Evolutionary conservation across 2,329 filamentous ascomycete genomes (phyloP).

Genomic region (Bipolaris zeicola): DNA sequence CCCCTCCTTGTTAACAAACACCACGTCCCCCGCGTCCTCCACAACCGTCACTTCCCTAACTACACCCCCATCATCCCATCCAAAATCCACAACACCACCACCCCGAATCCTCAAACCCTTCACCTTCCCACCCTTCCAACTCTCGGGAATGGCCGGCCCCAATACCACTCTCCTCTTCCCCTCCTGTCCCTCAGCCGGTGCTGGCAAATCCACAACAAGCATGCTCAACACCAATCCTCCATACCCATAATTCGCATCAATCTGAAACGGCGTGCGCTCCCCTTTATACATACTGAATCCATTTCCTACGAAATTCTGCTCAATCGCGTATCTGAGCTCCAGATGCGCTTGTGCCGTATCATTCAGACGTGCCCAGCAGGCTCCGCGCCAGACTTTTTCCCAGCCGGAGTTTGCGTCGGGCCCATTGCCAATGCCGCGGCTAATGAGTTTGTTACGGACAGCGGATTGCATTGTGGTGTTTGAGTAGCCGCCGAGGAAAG

Average conservation of each 20-base stretch:
- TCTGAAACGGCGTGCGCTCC: slow-evolving; percentile 59
- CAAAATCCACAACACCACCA: slow-evolving; percentile 53
- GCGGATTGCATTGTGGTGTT: slow-evolving; percentile 55
- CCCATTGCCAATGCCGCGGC: slow-evolving; percentile 55
- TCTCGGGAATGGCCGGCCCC: slow-evolving; percentile 55
- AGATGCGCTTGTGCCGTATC: slow-evolving; percentile 57
- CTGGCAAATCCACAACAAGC: slow-evolving; percentile 57
- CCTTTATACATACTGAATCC: slow-evolving; percentile 59
- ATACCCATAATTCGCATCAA: slow-evolving; percentile 65
- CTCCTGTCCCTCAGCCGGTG: slow-evolving; percentile 30
- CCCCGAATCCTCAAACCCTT: slow-evolving; percentile 54
- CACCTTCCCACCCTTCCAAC: slow-evolving; percentile 55
- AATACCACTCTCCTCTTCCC: slow-evolving; percentile 48
- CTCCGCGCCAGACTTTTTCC: slow-evolving; percentile 64
- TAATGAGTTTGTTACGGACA: slow-evolving; percentile 53
- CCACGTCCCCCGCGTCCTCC: not conserved
- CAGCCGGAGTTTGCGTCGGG: slow-evolving; percentile 61
- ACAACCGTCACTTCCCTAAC: slow-evolving; percentile 29
- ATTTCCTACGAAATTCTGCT: slow-evolving; percentile 58
- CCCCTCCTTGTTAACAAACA: slow-evolving; percentile 22
- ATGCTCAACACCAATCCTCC: slow-evolving; percentile 60
- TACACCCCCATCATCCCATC: slow-evolving; percentile 50
- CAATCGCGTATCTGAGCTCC: slow-evolving; percentile 56
- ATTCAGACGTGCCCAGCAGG: slow-evolving; percentile 63
- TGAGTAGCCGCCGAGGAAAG: slow-evolving; percentile 48